Evolutionary conservation across 441 rosid genomes (phyloP).

Genomic region (Adansonia rubrostipa): DNA sequence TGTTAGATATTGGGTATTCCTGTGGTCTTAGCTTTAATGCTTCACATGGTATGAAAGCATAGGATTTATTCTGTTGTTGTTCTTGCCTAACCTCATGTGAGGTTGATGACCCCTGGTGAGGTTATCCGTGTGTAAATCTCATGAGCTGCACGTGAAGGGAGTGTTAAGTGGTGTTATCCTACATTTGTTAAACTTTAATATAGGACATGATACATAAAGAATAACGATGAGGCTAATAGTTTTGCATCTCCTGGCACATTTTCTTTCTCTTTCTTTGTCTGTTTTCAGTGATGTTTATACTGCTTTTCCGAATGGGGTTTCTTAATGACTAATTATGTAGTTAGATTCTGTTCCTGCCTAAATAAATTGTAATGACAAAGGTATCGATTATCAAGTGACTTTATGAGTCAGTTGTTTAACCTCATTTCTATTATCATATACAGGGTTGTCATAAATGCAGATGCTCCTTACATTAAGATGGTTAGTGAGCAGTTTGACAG

Average conservation of each 20-base stretch:
- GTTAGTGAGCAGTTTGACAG: slow-evolving; percentile 99
- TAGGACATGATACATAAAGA: background rate
- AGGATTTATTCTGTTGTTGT: too few relatives aligned
- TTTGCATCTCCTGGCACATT: background rate
- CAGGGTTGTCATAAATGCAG: slow-evolving; percentile 94
- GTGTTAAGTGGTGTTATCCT: too few relatives aligned
- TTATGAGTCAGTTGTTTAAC: background rate
- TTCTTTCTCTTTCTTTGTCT: background rate
- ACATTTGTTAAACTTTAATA: too few relatives aligned
- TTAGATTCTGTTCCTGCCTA: background rate
- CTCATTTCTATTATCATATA: slow-evolving; percentile 34
- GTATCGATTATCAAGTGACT: background rate
- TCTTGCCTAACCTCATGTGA: too few relatives aligned
- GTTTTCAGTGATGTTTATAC: slow-evolving; percentile 6
- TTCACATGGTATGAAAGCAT: too few relatives aligned
- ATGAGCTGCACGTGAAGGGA: too few relatives aligned
- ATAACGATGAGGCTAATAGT: slow-evolving; percentile 3
- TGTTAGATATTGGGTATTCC: too few relatives aligned
- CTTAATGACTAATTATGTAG: background rate
- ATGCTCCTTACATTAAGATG: slow-evolving; percentile 99
- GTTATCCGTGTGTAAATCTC: too few relatives aligned
- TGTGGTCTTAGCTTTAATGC: too few relatives aligned
- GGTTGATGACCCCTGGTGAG: too few relatives aligned
- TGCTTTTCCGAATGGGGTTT: slow-evolving; percentile 6
- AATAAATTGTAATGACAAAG: background rate